Evolutionary conservation across 1,284 basidiomycete species (phyloP).

Genomic region (Marasmius tenuissimus): DNA sequence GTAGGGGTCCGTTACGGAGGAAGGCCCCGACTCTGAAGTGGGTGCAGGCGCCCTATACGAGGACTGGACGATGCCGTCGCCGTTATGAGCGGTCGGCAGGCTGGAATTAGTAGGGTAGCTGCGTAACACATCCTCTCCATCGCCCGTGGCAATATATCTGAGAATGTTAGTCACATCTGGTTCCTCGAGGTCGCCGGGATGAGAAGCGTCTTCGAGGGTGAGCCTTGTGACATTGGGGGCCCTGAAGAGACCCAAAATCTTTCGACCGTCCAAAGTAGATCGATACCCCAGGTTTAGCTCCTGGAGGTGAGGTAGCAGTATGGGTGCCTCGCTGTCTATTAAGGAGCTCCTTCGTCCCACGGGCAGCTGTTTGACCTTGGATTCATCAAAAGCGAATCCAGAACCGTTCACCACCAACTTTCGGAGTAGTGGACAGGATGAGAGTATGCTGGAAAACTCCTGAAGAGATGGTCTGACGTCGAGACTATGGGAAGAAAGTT

Average conservation of each 20-base stretch:
- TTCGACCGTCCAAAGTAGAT: constrained; percentile 32
- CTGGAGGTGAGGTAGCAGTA: constrained; percentile 33
- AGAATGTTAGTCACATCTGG: constrained; percentile 37
- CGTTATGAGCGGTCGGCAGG: no score
- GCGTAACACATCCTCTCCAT: not conserved
- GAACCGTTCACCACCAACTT: constrained; percentile 45
- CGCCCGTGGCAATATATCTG: constrained; percentile 33
- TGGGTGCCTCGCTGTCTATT: constrained; percentile 19
- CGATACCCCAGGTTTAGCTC: constrained; percentile 40
- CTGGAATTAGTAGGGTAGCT: no score
- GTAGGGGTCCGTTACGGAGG: not conserved
- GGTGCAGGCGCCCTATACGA: no score
- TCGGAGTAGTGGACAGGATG: constrained; percentile 33
- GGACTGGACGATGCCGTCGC: no score
- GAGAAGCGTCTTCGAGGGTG: constrained; percentile 38
- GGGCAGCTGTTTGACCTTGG: constrained; percentile 14
- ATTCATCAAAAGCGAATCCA: constrained; percentile 23
- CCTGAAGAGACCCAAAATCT: constrained; percentile 35
- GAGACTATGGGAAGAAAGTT: constrained; percentile 45
- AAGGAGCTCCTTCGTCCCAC: constrained; percentile 24
- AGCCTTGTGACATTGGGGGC: constrained; percentile 33
- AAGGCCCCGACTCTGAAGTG: not conserved
- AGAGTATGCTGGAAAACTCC: constrained; percentile 40
- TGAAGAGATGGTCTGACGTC: constrained; percentile 44
- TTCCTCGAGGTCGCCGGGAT: constrained; percentile 34